Percentiles rank a stretch among this genome's conserved stretches.
These are phyloP conservation scores for Fusarium denticulatum DNA, from an alignment of 2,329 filamentous ascomycete species.

Conservation along the genomic window DNA sequence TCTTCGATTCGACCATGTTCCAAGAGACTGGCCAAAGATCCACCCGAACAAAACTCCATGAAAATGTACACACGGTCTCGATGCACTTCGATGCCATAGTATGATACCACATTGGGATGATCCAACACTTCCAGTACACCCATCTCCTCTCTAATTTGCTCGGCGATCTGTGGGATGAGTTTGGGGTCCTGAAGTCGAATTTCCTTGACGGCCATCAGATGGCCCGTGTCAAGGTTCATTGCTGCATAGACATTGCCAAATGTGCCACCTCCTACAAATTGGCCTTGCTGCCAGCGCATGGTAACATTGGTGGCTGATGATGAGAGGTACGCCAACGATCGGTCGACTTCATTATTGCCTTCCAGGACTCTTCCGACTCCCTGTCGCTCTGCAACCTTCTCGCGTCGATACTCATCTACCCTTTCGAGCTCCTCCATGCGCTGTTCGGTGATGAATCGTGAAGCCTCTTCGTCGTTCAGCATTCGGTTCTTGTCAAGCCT, in stretches of 20 bases:
- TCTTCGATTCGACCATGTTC: constrained; percentile 98
- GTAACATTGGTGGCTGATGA: constrained; percentile 95
- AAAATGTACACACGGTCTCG: constrained; percentile 99
- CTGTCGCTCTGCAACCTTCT: constrained; percentile 85
- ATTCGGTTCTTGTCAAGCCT: constrained; percentile 80
- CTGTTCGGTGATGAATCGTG: constrained; percentile 76
- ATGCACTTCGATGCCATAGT: constrained; percentile 98
- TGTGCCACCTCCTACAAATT: constrained; percentile 95
- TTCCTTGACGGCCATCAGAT: constrained; percentile 98
- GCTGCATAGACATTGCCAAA: constrained; percentile 98
- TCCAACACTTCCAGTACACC: constrained; percentile 93
- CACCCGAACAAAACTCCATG: constrained; percentile 98
- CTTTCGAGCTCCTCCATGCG: constrained; percentile 77
- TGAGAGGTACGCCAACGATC: constrained; percentile 91
- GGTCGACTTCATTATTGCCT: constrained; percentile 93
- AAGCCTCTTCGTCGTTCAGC: constrained; percentile 86
- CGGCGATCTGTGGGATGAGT: constrained; percentile 91
- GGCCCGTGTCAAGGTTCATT: constrained; percentile 95
- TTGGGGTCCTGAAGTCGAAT: constrained; percentile 97
- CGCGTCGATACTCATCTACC: constrained; percentile 81
- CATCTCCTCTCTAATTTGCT: constrained; percentile 97
- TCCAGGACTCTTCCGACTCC: constrained; percentile 91
- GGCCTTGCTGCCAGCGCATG: constrained; percentile 98
- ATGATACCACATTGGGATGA: constrained; percentile 97
- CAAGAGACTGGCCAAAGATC: constrained; percentile 86